These are phyloP conservation scores for Circinella minor DNA, from an alignment of 371 early-diverging fungal species.

Conservation along the genomic window DNA sequence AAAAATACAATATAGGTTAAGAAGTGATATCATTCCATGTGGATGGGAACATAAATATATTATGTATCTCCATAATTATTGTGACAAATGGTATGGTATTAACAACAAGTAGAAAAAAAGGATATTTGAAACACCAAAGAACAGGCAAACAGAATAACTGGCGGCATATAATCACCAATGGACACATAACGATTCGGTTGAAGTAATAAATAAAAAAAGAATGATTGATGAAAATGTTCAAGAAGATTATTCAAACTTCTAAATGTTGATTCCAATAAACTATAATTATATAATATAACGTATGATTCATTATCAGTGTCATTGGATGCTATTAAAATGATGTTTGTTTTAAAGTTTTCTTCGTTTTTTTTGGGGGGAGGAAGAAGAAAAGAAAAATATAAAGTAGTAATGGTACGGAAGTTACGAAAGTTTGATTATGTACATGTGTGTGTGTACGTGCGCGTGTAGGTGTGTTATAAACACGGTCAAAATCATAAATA, in stretches of 20 bases:
- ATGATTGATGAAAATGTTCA: slow-evolving; percentile 95
- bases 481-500: not conserved
- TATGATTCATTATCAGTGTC: no score
- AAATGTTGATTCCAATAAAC: slow-evolving; percentile 82
- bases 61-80: not conserved
- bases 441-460: not conserved
- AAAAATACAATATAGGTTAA: slow-evolving; percentile 38
- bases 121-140: slow-evolving; percentile 67
- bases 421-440: not conserved
- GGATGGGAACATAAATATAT: not conserved
- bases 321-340: no score
- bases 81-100: no score
- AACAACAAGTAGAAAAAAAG: slow-evolving; percentile 38
- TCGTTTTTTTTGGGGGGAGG: no score
- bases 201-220: slow-evolving; percentile 93
- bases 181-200: slow-evolving; percentile 79
- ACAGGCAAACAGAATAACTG: slow-evolving; percentile 73
- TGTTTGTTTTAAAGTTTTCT: no score
- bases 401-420: no score
- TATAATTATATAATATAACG: slow-evolving; percentile 24
- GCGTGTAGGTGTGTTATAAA: no score
- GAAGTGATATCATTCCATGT: slow-evolving; percentile 18
- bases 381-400: no score
- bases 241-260: slow-evolving; percentile 92
- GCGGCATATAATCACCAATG: slow-evolving; percentile 88